Base-by-base conservation (phyloP, 2,329 filamentous ascomycete genomes). In the Pseudocercospora eumusae region DNA sequence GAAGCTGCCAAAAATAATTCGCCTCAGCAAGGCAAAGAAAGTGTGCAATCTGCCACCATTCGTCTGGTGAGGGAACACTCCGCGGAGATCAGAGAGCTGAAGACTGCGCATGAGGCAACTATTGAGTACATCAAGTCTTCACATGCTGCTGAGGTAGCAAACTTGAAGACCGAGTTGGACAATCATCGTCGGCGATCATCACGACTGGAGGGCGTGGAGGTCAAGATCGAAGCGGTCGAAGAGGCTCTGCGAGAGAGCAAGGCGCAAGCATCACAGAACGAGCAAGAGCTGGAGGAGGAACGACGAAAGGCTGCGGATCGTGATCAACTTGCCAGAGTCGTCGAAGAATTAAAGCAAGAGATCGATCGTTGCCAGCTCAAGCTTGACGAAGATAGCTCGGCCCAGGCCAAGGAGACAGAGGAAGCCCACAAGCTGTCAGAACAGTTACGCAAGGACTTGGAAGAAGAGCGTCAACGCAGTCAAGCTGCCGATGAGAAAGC, bases 301-400 rank as follows among this genome's bases (percentile, higher is more conserved):
- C 62, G 69, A 53, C 64, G 71, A 58, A 72, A 74, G 59, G 69
- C 71, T 9, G 64, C 68, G 27, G 70, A 75, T 59, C 68, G 68
- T 18, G 70, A 71, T 31, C 64, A 72, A 60, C 62, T 76, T 20
- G 70, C 67, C 8, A 60, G 62, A 47, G 71, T 75, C 3, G 71
- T 75, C 25, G 64, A 69, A 21, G 73, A 75, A 33, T 62, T 75
- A 47, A 68, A 68, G 60, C 59, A 70, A 42, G 74, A 75, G 65
- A 75, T 75, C 47, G 71, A 74, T 45, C 64, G 69, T n/a, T 73
- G 70, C 50, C 71, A 75, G 62, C 55, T 68, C 15, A 68, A 73
- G 57, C 68, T 75, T 33, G 70, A 73, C 47, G 68, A 72, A 47
- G 71, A 75, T 58, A 70, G 70, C 33, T 64, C 69, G 31, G 72